Conservation (phyloP, 1,139 yeast genomes). For the Magnusiomyces sp. region DNA sequence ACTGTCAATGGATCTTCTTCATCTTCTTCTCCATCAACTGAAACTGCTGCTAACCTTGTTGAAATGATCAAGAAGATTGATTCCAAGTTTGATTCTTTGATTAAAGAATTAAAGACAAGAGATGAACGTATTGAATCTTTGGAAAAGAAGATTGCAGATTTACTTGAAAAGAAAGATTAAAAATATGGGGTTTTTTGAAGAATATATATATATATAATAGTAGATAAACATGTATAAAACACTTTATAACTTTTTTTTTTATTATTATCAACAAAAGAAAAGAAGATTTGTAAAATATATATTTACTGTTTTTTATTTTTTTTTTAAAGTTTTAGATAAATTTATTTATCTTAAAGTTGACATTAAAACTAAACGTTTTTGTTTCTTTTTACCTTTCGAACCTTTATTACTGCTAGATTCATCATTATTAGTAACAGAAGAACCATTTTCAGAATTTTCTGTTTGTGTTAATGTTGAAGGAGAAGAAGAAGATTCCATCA, state of each 20-base stretch:
- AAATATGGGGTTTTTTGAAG: background rate
- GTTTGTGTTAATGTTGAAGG: no score
- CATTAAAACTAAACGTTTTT: background rate
- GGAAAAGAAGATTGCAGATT: conserved; percentile 1
- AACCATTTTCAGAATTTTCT: no score
- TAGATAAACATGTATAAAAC: background rate
- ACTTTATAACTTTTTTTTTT: background rate
- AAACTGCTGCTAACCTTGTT: background rate
- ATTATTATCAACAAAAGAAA: background rate
- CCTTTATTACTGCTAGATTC: no score
- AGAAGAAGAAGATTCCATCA: no score
- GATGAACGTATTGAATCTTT: conserved; percentile 1
- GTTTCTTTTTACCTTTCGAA: background rate
- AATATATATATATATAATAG: background rate
- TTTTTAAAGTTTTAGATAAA: background rate
- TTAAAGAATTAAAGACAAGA: conserved; percentile 1
- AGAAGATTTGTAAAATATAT: background rate
- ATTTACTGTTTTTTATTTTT: background rate
- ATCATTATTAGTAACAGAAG: no score
- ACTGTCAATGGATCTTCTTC: background rate
- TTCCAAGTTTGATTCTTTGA: background rate
- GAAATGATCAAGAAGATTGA: background rate
- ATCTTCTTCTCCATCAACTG: background rate
- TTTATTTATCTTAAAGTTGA: background rate
- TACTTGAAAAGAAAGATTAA: conserved; percentile 2